These are phyloP conservation scores for Yamadazyma buinensis DNA, from an alignment of 1,139 yeast species.

Conservation along the genomic window DNA sequence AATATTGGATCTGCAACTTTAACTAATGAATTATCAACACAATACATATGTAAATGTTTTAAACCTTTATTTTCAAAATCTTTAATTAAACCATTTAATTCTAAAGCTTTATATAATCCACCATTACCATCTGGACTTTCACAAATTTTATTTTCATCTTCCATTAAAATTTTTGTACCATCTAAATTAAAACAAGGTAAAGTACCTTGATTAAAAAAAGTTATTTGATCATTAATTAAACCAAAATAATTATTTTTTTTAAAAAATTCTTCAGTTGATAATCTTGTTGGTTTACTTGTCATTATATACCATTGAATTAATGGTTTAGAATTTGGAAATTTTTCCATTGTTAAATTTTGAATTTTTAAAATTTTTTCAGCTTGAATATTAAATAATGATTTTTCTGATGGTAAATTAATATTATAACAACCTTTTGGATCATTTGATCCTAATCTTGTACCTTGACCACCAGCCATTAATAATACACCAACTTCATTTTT, in stretches of 20 bases:
- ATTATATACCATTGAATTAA: slow-evolving; percentile 83
- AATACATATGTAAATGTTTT: slow-evolving; percentile 91
- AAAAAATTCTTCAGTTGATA: slow-evolving; percentile 73
- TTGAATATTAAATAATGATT: slow-evolving; percentile 86
- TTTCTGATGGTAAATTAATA: slow-evolving; percentile 77
- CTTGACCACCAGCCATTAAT: slow-evolving; percentile 98
- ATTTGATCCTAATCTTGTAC: slow-evolving; percentile 85
- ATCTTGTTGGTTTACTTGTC: slow-evolving; percentile 91
- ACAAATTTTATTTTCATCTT: slow-evolving; percentile 51
- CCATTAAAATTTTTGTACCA: slow-evolving; percentile 69
- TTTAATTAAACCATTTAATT: slow-evolving; percentile 57
- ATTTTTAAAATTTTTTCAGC: slow-evolving; percentile 76
- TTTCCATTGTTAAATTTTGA: slow-evolving; percentile 50
- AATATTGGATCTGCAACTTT: slow-evolving; percentile 94
- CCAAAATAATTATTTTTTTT: slow-evolving; percentile 64
- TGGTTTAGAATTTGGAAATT: slow-evolving; percentile 23
- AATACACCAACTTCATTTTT: slow-evolving; percentile 80
- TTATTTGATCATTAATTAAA: slow-evolving; percentile 51
- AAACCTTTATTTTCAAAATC: slow-evolving; percentile 71
- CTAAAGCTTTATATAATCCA: slow-evolving; percentile 85
- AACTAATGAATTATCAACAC: slow-evolving; percentile 92
- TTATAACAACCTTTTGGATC: slow-evolving; percentile 94
- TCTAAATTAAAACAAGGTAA: slow-evolving; percentile 79
- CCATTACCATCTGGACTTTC: slow-evolving; percentile 99
- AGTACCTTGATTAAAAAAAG: slow-evolving; percentile 91